These are phyloP conservation scores for Nicotiana tomentosiformis DNA, from an alignment of 257 asterid species.

Conservation along the genomic window DNA sequence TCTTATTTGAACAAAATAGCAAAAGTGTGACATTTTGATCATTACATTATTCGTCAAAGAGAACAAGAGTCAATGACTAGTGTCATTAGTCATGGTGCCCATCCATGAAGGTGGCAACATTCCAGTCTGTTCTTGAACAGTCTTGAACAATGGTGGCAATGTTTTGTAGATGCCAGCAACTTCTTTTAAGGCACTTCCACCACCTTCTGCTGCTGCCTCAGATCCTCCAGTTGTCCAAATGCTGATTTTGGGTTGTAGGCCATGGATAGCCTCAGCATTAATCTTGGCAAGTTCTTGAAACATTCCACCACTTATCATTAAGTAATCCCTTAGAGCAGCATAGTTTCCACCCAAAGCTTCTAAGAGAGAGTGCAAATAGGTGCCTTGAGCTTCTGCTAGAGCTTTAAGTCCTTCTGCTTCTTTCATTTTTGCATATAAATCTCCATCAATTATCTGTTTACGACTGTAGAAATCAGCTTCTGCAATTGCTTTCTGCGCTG, in stretches of 20 bases:
- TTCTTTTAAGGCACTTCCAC: constrained; percentile 38
- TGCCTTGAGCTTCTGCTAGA: constrained; percentile 63
- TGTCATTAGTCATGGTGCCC: constrained; percentile 23
- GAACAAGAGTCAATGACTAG: neutral
- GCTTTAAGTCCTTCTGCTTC: constrained; percentile 67
- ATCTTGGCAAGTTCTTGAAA: constrained; percentile 53
- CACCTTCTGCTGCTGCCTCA: neutral
- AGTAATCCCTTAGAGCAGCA: constrained; percentile 41
- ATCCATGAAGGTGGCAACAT: constrained; percentile 69
- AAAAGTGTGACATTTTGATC: neutral
- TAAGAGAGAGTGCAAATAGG: constrained; percentile 32
- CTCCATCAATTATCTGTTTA: constrained; percentile 45
- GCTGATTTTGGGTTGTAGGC: constrained; percentile 63
- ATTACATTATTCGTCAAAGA: neutral
- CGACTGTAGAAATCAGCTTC: constrained; percentile 39
- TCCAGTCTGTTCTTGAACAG: constrained; percentile 71
- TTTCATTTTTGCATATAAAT: constrained; percentile 43
- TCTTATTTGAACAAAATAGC: neutral
- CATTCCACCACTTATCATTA: constrained; percentile 57
- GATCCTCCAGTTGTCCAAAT: constrained; percentile 46
- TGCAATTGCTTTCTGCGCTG: constrained; percentile 44
- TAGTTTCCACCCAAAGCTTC: constrained; percentile 56
- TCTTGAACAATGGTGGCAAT: constrained; percentile 57
- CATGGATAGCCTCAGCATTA: constrained; percentile 44
- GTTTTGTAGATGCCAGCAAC: constrained; percentile 51